Base-by-base conservation (phyloP, 192 early-diverging fungal species). In the Linderina pennispora region DNA sequence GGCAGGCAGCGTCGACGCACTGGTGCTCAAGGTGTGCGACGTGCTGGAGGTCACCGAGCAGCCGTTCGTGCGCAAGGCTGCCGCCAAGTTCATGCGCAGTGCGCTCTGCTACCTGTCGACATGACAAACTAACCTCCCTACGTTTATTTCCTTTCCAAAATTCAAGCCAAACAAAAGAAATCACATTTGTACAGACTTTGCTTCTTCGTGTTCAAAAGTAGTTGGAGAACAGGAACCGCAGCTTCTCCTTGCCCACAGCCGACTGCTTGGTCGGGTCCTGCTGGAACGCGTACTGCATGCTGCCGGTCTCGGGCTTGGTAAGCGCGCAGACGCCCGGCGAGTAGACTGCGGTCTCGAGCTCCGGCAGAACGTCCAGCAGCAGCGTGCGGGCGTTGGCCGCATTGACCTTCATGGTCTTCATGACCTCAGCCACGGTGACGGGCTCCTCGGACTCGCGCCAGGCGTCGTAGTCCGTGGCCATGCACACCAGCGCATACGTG, bases 381-480 rank as follows among this genome's bases (percentile, higher is more conserved):
- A 99, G 73, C 19, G 68, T 67, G 66, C 86, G 88, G 23, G 94
- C 94, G 53, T 90, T 92, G 48, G 35, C 74, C 4, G 78, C 68
- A 69, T 99, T 99, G 48, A 77, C 78, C 46, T 77, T 80, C 77
- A 98, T 79, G 65, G 91, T 97, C 23, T 78, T 77, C 75, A 99
- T 84, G 32, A 92, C 89, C 41, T 79, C 79, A 43, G 88, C 83
- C 11, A 90, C 87, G 8, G 83, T 86, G 33, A 99, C 97, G 8
- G 81, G 74, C 48, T 89, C 92, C 40, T 85, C 85, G 7, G 77
- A 68, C 44, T 80, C 76, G 53, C 79, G 80, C 88, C 88, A 90
- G 63, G 83, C 85, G 62, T 99, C 97, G 59, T 98, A 99, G 78
- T 99, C 97, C 23, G 97, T 99, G 23, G 88, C 85, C 97, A 99